Evolutionary conservation across 2,329 filamentous ascomycete species (phyloP).

Genomic region (Cytospora piceae): DNA sequence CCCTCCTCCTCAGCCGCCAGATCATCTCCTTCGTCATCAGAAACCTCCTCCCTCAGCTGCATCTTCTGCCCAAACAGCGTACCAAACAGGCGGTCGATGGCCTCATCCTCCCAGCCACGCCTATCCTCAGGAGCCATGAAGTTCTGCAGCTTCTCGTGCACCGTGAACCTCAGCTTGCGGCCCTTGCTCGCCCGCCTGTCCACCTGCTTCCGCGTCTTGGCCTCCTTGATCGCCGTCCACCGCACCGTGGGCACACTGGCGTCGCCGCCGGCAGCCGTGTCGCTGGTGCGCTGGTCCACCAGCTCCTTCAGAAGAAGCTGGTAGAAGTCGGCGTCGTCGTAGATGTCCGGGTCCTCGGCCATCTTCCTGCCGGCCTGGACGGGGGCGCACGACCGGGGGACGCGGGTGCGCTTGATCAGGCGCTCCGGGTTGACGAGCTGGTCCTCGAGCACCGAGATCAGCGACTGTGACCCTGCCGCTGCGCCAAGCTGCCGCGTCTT

Average conservation of each 20-base stretch:
- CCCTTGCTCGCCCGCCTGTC: constrained; percentile 96
- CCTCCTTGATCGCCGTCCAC: constrained; percentile 72
- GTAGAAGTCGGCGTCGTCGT: constrained; percentile 95
- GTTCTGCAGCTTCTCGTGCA: constrained; percentile 96
- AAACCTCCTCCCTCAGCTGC: constrained; percentile 62
- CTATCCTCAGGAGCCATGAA: constrained; percentile 95
- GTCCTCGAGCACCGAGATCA: constrained; percentile 69
- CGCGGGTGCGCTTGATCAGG: constrained; percentile 69
- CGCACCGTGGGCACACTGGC: constrained; percentile 54
- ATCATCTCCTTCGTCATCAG: constrained; percentile 54
- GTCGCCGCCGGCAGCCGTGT: constrained; percentile 55
- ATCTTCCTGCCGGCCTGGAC: constrained; percentile 64
- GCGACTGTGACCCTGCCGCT: constrained; percentile 55
- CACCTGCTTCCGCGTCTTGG: constrained; percentile 80
- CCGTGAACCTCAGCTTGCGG: constrained; percentile 88
- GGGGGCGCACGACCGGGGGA: constrained; percentile 77
- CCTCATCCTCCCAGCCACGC: constrained; percentile 76
- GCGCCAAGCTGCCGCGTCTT: constrained; percentile 60
- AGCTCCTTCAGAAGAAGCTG: constrained; percentile 90
- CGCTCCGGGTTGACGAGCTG: constrained; percentile 70
- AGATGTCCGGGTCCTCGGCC: constrained; percentile 66
- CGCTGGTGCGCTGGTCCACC: constrained; percentile 82
- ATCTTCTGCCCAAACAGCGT: constrained; percentile 74
- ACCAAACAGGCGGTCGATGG: constrained; percentile 77
- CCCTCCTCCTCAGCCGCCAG: constrained; percentile 57